Percentiles rank a stretch among this genome's conserved stretches.
These are phyloP conservation scores for Quercus berberidifolia DNA, from an alignment of 306 rosid genomes.

Conservation along the genomic window DNA sequence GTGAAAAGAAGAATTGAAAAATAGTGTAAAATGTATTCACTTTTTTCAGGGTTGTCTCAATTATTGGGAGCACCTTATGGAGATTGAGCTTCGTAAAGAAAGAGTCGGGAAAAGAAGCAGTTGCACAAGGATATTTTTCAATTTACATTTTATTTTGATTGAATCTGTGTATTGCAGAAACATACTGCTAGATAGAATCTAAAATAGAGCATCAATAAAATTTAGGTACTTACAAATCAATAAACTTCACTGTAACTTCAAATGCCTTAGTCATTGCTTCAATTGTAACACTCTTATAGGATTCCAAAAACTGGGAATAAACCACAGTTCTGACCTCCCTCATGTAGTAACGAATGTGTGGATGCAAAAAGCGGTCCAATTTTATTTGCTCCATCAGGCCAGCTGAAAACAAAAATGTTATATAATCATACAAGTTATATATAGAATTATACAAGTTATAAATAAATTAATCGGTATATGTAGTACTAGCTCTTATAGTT, in stretches of 20 bases:
- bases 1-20: no score
- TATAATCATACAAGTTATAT: neutral
- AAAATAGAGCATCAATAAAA: neutral
- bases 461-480: neutral
- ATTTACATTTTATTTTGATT: no score
- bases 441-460: conserved; percentile 1
- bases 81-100: no score
- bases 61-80: no score
- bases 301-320: conserved; percentile 92
- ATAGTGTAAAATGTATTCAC: no score
- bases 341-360: conserved; percentile 91
- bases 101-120: no score
- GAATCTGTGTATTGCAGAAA: no score
- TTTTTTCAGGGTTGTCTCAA: no score
- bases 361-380: conserved; percentile 83
- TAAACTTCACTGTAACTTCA: conserved; percentile 88
- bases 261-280: conserved; percentile 98
- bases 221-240: conserved; percentile 69
- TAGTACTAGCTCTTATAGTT: neutral
- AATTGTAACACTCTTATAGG: conserved; percentile 92
- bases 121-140: no score
- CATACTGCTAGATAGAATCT: no score
- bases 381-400: conserved; percentile 85
- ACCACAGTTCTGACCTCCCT: conserved; percentile 88
- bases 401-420: conserved; percentile 43